Base-by-base conservation (phyloP, 2,329 filamentous ascomycete genomes). In the Zymoseptoria pseudotritici region DNA sequence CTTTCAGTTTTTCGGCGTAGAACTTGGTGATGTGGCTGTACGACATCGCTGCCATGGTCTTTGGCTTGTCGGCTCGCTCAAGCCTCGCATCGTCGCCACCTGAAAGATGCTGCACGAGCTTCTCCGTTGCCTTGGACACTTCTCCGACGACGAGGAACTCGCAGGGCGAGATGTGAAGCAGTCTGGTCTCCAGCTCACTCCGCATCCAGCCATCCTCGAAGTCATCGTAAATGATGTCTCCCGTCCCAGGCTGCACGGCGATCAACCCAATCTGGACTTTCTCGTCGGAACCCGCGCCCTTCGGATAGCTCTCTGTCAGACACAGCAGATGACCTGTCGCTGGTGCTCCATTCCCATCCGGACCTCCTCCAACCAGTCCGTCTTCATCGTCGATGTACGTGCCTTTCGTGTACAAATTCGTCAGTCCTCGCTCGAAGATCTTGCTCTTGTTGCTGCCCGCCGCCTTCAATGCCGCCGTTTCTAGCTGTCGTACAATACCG, bases 191-290 rank as follows among this genome's bases (percentile, higher is more conserved):
- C 36, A 99, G 89, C 72, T 99, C 94, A 69, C 88, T 91, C 54
- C 94, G 83, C 93, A 99, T 96, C 76, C 97, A 97, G 1, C 93
- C 91, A 70, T 99, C 94, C 67, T 97, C 91, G 68, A 99, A 99
- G 61, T 88, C 86, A 70, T 99, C 94, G 69, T 97, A 95, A 58
- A 97, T 88, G 67, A 99, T 91, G 73, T 97, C 93, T 58, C 94
- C 94, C 0, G 94, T 99, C 0, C 91, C 89, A 8, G 94, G 94
- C 69, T 99, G 94, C 4, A 99, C 94, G 24, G 94, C 94, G 21
- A 99, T 81, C 60, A 99, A 85, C 1, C 94, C 94, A 22, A 97
- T 87, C 58, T 94, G 85, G 1, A 97, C 93, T 70, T 90, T 96
- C 72, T 99, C 94, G 70, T 97, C 93, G 0, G 90, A 92, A 1